Evolutionary conservation across 345 rosid genomes (phyloP).

Genomic region (Salix dunnii): DNA sequence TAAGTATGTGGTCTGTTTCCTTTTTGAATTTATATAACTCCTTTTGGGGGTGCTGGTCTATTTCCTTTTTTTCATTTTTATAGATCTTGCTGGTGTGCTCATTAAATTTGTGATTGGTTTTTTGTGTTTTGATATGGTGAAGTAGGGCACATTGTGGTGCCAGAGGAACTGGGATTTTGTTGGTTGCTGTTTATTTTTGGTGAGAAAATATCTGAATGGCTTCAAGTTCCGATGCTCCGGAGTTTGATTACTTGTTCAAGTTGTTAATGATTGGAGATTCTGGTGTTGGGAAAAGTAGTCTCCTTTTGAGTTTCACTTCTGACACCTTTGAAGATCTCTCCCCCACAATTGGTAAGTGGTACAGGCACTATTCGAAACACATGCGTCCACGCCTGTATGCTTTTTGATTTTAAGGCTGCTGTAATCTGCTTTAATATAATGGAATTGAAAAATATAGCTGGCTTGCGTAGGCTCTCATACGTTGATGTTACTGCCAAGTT

Average conservation of each 20-base stretch:
- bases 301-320: constrained; percentile 25
- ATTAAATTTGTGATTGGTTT: not conserved
- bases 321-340: constrained; percentile 25
- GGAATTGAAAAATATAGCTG: not conserved
- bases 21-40: not conserved
- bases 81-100: no score
- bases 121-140: not conserved
- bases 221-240: constrained; percentile 5
- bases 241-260: constrained; percentile 26
- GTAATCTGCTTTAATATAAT: not conserved
- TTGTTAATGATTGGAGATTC: constrained; percentile 27
- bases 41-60: not conserved
- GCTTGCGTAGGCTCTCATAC: not conserved
- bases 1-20: not conserved
- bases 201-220: constrained; percentile 7
- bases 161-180: not conserved
- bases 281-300: constrained; percentile 27
- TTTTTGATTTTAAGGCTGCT: not conserved
- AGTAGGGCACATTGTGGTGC: not conserved
- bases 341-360: constrained; percentile 22
- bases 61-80: not conserved
- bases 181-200: not conserved
- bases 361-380: not conserved
- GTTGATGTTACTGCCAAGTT: not conserved
- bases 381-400: not conserved